These are phyloP conservation scores for Linum trigynum DNA, from an alignment of 345 rosid species.

Conservation along the genomic window DNA sequence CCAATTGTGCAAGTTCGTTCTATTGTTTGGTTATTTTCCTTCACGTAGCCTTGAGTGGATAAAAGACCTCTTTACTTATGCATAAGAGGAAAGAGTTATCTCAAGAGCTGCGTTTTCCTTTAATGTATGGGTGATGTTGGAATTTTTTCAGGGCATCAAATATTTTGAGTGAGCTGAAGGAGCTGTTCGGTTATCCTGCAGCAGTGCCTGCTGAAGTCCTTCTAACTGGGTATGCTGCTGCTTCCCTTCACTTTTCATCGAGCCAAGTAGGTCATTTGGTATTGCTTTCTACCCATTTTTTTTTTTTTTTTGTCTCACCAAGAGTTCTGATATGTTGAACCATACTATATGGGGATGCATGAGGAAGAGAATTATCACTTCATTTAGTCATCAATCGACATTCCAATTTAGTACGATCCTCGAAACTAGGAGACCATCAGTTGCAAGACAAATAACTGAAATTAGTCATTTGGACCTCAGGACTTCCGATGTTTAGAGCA, in stretches of 20 bases:
- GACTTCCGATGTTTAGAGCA: not conserved
- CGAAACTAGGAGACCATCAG: not conserved
- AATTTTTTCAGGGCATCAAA: constrained; percentile 44
- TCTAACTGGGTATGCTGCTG: constrained; percentile 44
- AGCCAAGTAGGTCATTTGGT: not conserved
- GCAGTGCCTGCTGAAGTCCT: constrained; percentile 70
- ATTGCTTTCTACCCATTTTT: not conserved
- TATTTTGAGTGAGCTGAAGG: constrained; percentile 48
- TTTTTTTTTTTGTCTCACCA: not conserved
- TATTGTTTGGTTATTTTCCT: too few species aligned
- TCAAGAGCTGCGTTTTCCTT: not conserved
- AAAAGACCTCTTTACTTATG: too few species aligned
- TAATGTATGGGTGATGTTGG: not conserved
- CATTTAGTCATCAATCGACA: too few species aligned
- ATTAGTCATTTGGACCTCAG: not conserved
- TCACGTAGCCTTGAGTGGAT: too few species aligned
- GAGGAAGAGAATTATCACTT: not conserved
- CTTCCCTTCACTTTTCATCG: not conserved
- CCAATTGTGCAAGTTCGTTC: not conserved
- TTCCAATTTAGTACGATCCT: too few species aligned
- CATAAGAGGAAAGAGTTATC: not conserved
- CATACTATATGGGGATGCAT: not conserved
- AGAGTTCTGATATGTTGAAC: not conserved
- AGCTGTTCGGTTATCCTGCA: constrained; percentile 36
- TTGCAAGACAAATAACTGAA: not conserved